Evolutionary conservation across 331 rosid genomes (phyloP).

Genomic region (Acacia pycnantha): DNA sequence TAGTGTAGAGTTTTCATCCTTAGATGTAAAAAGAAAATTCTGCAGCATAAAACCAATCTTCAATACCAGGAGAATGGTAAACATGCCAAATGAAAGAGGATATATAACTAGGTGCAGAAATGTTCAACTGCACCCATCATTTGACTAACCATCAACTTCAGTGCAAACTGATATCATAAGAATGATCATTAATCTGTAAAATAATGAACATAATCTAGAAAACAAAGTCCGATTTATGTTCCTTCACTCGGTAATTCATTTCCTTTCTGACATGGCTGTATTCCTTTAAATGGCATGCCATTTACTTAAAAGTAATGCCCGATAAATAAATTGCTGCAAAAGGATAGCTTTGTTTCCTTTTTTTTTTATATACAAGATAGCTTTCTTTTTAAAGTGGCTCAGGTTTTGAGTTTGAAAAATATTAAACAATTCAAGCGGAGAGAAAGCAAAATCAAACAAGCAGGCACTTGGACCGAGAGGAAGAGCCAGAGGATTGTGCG

Average conservation of each 20-base stretch:
- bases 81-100: background rate
- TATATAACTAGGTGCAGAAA: background rate
- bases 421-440: background rate
- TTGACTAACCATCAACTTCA: background rate
- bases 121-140: background rate
- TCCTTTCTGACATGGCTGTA: background rate
- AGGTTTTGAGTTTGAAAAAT: background rate
- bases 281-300: background rate
- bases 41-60: slow-evolving; percentile 30
- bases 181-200: background rate
- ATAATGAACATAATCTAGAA: background rate
- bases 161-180: background rate
- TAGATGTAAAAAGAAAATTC: slow-evolving; percentile 61
- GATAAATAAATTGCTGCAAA: background rate
- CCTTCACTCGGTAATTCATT: background rate
- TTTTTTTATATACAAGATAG: too few species aligned
- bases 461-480: background rate
- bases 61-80: slow-evolving; percentile 13
- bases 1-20: slow-evolving; percentile 49
- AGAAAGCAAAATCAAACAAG: background rate
- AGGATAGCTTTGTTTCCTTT: background rate
- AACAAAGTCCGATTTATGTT: background rate
- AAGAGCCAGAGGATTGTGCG: background rate
- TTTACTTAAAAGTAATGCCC: background rate
- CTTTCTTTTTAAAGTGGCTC: background rate